These are phyloP conservation scores for Iris macrosiphon DNA, from an alignment of 106 monocot species.

Conservation along the genomic window DNA sequence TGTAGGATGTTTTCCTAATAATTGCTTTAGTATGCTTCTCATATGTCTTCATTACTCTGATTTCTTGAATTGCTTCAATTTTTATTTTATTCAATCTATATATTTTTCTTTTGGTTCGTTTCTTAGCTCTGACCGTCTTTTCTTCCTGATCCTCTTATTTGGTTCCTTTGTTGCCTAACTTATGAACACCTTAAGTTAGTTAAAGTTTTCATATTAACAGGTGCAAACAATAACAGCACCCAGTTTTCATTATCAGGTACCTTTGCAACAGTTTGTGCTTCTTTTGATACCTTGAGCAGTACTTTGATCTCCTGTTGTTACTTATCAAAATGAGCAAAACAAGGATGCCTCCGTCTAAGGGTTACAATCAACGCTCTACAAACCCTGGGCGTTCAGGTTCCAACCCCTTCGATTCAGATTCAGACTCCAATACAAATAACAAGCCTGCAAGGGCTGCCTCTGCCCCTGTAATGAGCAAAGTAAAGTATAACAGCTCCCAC, in stretches of 20 bases:
- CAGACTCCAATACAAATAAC: constrained; percentile 19
- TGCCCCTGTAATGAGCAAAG: constrained; percentile 11
- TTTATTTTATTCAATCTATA: background rate
- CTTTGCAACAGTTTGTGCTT: background rate
- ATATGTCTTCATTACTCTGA: background rate
- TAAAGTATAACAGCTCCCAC: constrained; percentile 8
- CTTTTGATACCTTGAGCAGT: background rate
- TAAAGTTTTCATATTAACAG: background rate
- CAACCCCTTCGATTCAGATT: constrained; percentile 60
- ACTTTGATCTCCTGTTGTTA: background rate
- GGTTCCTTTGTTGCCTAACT: background rate
- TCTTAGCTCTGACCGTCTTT: background rate
- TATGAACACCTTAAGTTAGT: background rate
- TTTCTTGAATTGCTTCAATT: background rate
- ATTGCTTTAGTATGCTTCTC: background rate
- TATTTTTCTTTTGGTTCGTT: background rate
- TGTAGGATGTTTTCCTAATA: background rate
- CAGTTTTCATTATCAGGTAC: constrained; percentile 1
- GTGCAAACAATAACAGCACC: background rate
- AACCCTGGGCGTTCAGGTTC: constrained; percentile 1
- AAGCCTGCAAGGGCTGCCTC: constrained; percentile 26
- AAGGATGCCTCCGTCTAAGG: constrained; percentile 18
- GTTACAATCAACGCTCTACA: constrained; percentile 8
- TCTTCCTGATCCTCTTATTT: background rate
- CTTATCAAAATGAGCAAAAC: constrained; percentile 3